Evolutionary conservation across 441 rosid species (phyloP), one percentile per base, ranked within the genome.

Genomic region (Adansonia gregorii): DNA sequence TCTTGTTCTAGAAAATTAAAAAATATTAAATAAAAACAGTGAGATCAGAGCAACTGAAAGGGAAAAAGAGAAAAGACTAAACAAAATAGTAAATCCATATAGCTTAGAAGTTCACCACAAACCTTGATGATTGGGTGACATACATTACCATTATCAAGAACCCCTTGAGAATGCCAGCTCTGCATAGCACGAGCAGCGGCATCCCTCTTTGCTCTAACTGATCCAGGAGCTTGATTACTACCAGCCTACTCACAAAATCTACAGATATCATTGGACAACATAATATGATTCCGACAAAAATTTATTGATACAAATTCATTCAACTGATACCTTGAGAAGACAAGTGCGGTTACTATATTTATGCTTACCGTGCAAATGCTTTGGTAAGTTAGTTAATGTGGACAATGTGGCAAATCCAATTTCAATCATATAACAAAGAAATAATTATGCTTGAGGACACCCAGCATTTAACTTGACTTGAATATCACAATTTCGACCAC

Each of bases 171-270:
- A 76, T 91, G 93, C 95, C 95, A 89, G 75, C 93, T 92, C 73
- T 83, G 87, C 95, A 89, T 91, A 54, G 93, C 95, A 76, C 95
- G 92, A 80, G 93, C 88, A 75, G 95, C 95, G 71, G 93, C 90
- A 83, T 91, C 95, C 80, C 93, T 89, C 52, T 89, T 75, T 31
- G 88, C 88, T 82, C 95, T 81, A 17, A 92, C 95, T 3, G 95
- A 86, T 15, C 89, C 92, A 63, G 83, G 72, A 64, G 84, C 79
- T 79, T 87, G 88, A 73, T 81, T 85, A 74, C 81, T 85, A 41
- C 72, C 78, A 11, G 78, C 83, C 94, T 90, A 84, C 79, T 24
- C 27, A 74, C 31, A 65, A 70, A 22, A 60, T 35, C 77, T 69
- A 76, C 7, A 67, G 45, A 12, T 15, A 77, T 67, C 22, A 14